Evolutionary conservation across 2,329 filamentous ascomycete genomes (phyloP).

Genomic region (Colletotrichum navitas): DNA sequence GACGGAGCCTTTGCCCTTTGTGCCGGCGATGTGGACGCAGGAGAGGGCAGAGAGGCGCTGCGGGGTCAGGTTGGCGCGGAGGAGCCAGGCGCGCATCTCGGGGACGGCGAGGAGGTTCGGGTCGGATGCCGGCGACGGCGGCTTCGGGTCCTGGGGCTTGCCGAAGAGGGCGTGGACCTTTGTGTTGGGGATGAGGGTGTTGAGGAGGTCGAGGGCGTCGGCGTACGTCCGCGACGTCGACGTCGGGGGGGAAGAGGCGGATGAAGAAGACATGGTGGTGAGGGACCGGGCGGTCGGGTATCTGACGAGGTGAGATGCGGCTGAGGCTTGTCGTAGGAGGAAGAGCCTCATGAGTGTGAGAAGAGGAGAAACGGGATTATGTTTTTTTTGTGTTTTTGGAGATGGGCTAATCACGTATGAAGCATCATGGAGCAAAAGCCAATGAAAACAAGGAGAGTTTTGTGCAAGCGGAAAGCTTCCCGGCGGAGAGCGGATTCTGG

Average conservation of each 20-base stretch:
- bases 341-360: neutral
- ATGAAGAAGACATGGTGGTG: conserved; percentile 23
- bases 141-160: neutral
- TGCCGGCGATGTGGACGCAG: conserved; percentile 75
- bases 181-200: conserved; percentile 42
- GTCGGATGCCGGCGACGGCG: neutral
- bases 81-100: conserved; percentile 84
- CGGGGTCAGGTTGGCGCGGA: conserved; percentile 76
- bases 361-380: neutral
- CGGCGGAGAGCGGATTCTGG: too few species aligned
- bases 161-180: conserved; percentile 41
- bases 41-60: conserved; percentile 57
- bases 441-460: neutral
- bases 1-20: conserved; percentile 79
- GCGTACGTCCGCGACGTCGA: conserved; percentile 35
- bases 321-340: neutral
- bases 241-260: too few species aligned
- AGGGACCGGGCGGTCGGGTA: neutral
- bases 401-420: neutral
- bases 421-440: neutral
- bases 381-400: too few species aligned
- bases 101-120: conserved; percentile 65
- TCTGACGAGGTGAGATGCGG: neutral
- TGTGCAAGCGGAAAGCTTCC: neutral
- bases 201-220: conserved; percentile 37